phyloP scores from a whole-genome alignment of 1,284 basidiomycete species.

The Meira miltonrushii region DNA sequence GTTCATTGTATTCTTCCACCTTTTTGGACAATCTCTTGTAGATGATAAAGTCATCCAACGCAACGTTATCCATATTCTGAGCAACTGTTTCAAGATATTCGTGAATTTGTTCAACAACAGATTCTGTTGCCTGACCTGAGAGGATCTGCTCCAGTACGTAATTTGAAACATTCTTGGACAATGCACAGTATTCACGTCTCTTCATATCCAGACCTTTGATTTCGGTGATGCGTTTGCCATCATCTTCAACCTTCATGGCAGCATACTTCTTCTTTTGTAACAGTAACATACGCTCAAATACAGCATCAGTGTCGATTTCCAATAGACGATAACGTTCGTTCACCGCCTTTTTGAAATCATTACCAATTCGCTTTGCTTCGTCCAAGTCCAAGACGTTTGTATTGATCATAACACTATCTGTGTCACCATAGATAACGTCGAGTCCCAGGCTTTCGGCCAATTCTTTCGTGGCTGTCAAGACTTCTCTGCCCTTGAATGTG shows the following conservation, averaged over 20 bases:
- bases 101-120: conserved; percentile 84
- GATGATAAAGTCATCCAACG: conserved; percentile 88
- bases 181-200: conserved; percentile 83
- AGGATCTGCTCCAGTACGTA: conserved; percentile 71
- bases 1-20: conserved; percentile 64
- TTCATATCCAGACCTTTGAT: conserved; percentile 99
- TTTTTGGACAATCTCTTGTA: conserved; percentile 54
- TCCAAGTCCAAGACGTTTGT: conserved; percentile 82
- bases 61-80: conserved; percentile 71
- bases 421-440: conserved; percentile 97
- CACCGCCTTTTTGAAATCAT: conserved; percentile 87
- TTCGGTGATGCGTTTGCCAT: conserved; percentile 57
- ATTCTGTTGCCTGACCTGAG: conserved; percentile 84
- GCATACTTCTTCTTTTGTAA: conserved; percentile 99
- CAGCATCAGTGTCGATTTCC: conserved; percentile 92
- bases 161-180: conserved; percentile 81
- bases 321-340: conserved; percentile 92
- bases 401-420: conserved; percentile 97
- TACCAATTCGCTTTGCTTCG: conserved; percentile 84
- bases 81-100: conserved; percentile 76
- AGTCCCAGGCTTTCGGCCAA: conserved; percentile 82
- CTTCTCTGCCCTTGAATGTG: conserved; percentile 96
- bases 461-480: conserved; percentile 86
- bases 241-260: conserved; percentile 69
- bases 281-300: conserved; percentile 86